Conservation (phyloP, 192 early-diverging fungal species). For the Gigaspora rosea region DNA sequence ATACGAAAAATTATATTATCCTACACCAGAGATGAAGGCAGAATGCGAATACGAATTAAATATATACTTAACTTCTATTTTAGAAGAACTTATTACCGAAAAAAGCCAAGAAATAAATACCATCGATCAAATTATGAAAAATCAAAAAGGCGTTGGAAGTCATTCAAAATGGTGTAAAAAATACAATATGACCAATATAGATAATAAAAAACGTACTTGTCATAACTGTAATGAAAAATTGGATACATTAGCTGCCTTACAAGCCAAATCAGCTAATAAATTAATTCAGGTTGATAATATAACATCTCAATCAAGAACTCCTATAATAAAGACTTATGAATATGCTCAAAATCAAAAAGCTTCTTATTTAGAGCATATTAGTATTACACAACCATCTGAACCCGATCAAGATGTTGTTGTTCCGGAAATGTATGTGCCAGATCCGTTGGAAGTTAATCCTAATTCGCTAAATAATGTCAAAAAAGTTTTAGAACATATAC, state of each 20-base stretch:
- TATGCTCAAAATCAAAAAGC: too few species aligned
- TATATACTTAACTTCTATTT: background rate
- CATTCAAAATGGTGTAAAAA: too few species aligned
- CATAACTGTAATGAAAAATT: background rate
- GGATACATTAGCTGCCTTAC: background rate
- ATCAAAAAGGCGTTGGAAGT: background rate
- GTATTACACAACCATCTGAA: background rate
- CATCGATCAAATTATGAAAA: background rate
- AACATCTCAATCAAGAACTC: too few species aligned
- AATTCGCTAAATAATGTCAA: too few species aligned
- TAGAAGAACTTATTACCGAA: background rate
- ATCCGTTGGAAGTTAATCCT: slow-evolving; percentile 12
- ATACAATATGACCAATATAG: too few species aligned
- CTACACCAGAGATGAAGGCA: background rate
- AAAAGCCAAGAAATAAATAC: background rate
- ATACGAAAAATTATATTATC: too few species aligned
- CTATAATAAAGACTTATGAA: too few species aligned
- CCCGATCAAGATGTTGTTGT: background rate
- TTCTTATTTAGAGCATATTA: too few species aligned
- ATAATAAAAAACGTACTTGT: too few species aligned
- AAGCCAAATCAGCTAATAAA: background rate
- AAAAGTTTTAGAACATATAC: slow-evolving; percentile 4
- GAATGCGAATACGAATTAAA: background rate
- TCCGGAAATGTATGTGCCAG: background rate
- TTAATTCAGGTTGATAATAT: too few species aligned